phyloP scores from a whole-genome alignment of 2,329 filamentous ascomycete species.

The Amauroascus niger region DNA sequence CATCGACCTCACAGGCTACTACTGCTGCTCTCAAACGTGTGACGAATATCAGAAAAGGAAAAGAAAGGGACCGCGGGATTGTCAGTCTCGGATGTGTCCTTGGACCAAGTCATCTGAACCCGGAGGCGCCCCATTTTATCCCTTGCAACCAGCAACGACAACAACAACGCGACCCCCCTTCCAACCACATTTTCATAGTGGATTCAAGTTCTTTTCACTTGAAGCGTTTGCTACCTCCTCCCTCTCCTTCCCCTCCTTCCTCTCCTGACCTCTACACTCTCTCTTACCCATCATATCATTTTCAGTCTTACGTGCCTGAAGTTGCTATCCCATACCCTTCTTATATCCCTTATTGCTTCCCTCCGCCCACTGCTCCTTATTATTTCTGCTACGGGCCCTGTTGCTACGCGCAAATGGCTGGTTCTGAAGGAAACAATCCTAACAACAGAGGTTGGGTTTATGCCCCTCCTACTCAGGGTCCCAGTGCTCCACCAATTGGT shows the following conservation, averaged over 20 bases:
- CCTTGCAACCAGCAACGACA: not conserved
- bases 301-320: not conserved
- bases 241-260: not conserved
- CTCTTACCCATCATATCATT: not conserved
- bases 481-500: not conserved
- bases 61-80: not conserved
- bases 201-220: not conserved
- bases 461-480: not conserved
- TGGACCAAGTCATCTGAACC: conserved; percentile 8
- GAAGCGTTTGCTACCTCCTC: not conserved
- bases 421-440: not conserved
- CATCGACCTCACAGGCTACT: not conserved
- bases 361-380: not conserved
- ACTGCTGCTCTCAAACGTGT: not conserved
- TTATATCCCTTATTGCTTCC: not conserved
- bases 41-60: not conserved
- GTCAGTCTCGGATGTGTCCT: not conserved
- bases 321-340: not conserved
- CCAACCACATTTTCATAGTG: not conserved
- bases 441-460: not conserved
- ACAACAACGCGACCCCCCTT: not conserved
- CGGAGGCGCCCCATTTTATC: conserved; percentile 6
- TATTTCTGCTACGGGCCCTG: not conserved
- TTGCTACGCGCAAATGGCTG: conserved; percentile 4
- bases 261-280: not conserved